Percentiles rank a stretch among this genome's conserved stretches.
Conservation (phyloP, 371 early-diverging fungal genomes). For the Caulochytrium protostelioides region DNA sequence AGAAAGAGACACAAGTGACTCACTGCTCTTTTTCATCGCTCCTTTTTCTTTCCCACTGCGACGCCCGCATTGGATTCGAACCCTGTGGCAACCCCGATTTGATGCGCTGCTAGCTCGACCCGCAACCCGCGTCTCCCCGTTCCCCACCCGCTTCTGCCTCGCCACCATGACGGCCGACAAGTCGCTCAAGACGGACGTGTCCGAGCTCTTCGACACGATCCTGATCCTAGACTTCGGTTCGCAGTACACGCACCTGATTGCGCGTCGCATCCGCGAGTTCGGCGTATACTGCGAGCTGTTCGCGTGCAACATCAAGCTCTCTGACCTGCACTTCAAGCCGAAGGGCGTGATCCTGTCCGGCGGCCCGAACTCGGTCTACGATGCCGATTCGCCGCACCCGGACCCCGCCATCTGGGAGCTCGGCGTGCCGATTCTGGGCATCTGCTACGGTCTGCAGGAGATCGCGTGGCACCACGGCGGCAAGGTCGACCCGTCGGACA, state of each 20-base stretch:
- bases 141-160: no score
- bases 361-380: slow-evolving; percentile 88
- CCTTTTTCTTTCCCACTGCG: no score
- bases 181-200: slow-evolving; percentile 23
- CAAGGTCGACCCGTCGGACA: slow-evolving; percentile 59
- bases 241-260: slow-evolving; percentile 92
- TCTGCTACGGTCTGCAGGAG: slow-evolving; percentile 94
- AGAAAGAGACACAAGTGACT: no score
- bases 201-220: slow-evolving; percentile 75
- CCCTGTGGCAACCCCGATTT: no score
- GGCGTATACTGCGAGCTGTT: slow-evolving; percentile 94
- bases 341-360: slow-evolving; percentile 91
- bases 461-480: slow-evolving; percentile 72
- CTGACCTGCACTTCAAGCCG: slow-evolving; percentile 79
- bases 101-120: no score
- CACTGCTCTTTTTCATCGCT: no score
- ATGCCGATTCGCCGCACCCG: slow-evolving; percentile 79
- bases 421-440: slow-evolving; percentile 81
- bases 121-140: no score
- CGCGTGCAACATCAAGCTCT: slow-evolving; percentile 84
- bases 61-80: no score
- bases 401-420: slow-evolving; percentile 72
- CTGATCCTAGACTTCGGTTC: slow-evolving; percentile 96
- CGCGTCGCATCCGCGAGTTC: slow-evolving; percentile 81
- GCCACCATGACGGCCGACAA: no score